Evolutionary conservation across 1,139 yeast genomes (phyloP), one percentile per base, ranked within the genome.

Genomic region (Arxiozyma telluris): DNA sequence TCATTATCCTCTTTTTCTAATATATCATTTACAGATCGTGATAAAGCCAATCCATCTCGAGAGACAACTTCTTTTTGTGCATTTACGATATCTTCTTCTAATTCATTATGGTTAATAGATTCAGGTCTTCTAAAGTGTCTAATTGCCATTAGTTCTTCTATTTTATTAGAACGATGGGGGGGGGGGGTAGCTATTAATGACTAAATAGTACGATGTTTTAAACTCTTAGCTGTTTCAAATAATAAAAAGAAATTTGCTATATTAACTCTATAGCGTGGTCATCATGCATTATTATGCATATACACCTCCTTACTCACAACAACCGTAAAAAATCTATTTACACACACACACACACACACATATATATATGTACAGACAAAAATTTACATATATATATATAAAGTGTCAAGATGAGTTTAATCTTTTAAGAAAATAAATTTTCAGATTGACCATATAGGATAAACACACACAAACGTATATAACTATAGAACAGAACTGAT

Each of bases 111-210:
- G 7, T 11, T 30, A 18, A 38, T 11, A 20, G 47, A 34, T 43
- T 22, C 48, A 12, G 22, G 41, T 27, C 30, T 50, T 41, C 50
- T 51, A 23, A 53, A 51, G 25, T 53, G 49, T 43, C 54, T 48
- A 12, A 45, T 30, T 11, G 23, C 50, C 55, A 53, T 53, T n/a
- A 15, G 21, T 25, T 38, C 30, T 38, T 17, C n/a, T 34, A 11
- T 27, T 41, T 34, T 47, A 11, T 47, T 20, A 23, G 25, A n/a
- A n/a, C n/a, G n/a, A n/a, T n/a, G n/a, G n/a, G 11, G 18, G n/a
- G 17, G 8, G 12, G 8, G 5, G 42, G 1, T 23, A 23, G 25
- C 39, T 23, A 2, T 39, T 41, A 18, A 27, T 27, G 30, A 27
- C 7, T 27, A 27, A 8, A 27, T 27, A 2, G 11, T 27, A 27